Base-by-base conservation (phyloP, 2,329 filamentous ascomycete species). In the Hypomyces rosellus region DNA sequence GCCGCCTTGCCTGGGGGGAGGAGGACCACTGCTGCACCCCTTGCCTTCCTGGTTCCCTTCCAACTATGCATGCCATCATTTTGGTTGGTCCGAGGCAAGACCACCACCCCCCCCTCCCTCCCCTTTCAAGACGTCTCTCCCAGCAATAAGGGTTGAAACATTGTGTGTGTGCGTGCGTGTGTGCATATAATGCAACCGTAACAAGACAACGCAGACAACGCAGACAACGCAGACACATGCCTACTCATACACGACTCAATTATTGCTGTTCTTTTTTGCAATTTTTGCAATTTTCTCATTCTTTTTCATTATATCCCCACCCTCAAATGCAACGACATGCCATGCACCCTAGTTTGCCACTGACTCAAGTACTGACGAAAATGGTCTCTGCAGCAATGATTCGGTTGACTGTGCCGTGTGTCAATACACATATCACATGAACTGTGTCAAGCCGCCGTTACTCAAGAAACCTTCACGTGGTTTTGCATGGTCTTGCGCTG, bases 321-420 rank as follows among this genome's bases (percentile, higher is more conserved):
- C 12, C 12, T 38, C 36, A 38, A 38, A 38, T 30, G 25, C 25
- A 30, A 30, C 25, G 6, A 11, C 6, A 30, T 30, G 25, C 25
- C 6, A 30, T 30, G 25, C 25, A 11, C 8, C 25, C 34, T 37
- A 4, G 12, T 20, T 20, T 20, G 20, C 20, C 3, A 20, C 20
- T 38, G 36, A n/a, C 18, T 44, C 41, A 6, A n/a, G 22, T 46
- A 33, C 51, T 52, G 37, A 52, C 39, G 4, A 16, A 41, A 43
- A 22, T 16, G 9, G 20, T 14, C 16, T 25, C 11, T 25, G 37
- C 14, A 95, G 89, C 63, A 86, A 88, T 66, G 89, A 97, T 71
- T 97, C 93, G 37, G 93, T 97, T 20, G 92, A 97, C 67, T 99
- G 93, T 68, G 93, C 92, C 41, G 90, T 96, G 49, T 99, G 93